A percentile compares a stretch with the other conserved stretches of the same genome.
Conservation (phyloP, 1,139 yeast genomes). For the Debaryomyces sp. region DNA sequence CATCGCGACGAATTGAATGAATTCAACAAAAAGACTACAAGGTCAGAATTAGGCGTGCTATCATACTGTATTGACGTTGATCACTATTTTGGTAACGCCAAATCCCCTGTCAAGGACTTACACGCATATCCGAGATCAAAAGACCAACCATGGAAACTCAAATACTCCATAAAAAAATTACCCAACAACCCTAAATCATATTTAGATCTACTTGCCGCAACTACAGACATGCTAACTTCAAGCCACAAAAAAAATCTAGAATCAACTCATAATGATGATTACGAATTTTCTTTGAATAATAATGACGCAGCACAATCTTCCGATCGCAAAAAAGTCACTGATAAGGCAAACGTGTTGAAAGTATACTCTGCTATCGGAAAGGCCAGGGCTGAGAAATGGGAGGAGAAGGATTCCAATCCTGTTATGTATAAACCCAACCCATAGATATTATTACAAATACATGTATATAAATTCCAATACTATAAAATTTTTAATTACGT, state of each 20-base stretch:
- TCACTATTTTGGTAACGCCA: constrained; percentile 13
- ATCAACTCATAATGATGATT: neutral
- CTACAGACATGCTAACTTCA: constrained; percentile 13
- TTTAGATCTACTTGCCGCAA: constrained; percentile 9
- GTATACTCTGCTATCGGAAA: constrained; percentile 32
- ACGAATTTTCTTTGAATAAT: neutral
- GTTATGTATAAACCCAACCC: constrained; percentile 21
- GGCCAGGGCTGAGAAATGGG: constrained; percentile 30
- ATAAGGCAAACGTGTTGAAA: constrained; percentile 21
- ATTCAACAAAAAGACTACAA: constrained; percentile 17
- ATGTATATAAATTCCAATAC: constrained; percentile 1
- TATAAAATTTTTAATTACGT: neutral
- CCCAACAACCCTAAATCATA: constrained; percentile 9
- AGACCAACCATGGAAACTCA: constrained; percentile 14
- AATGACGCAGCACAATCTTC: constrained; percentile 3
- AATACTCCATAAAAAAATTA: constrained; percentile 11
- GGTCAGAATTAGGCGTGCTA: constrained; percentile 10
- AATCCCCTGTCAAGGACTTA: constrained; percentile 6
- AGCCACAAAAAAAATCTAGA: constrained; percentile 5
- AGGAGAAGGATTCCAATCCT: constrained; percentile 22
- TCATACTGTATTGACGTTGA: constrained; percentile 15
- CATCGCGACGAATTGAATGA: constrained; percentile 22
- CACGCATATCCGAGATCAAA: constrained; percentile 16
- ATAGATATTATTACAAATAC: neutral
- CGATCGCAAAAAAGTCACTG: constrained; percentile 5